phyloP scores from a whole-genome alignment of 139 green algal genomes.

The Dunaliella sp. region DNA sequence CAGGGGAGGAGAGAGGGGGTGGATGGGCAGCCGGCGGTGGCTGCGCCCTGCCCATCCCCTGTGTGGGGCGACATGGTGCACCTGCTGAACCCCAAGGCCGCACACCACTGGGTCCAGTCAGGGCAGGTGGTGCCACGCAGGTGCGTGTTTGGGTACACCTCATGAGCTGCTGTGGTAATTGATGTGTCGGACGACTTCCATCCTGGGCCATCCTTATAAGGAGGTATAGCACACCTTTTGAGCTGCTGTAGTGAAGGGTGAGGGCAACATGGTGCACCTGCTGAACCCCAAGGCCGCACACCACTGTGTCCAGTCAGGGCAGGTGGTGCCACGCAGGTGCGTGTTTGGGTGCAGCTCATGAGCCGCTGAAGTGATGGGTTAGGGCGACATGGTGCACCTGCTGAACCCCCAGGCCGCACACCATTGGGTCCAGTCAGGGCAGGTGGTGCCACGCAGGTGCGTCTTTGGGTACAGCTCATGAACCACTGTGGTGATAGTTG shows the following conservation, averaged over 20 bases:
- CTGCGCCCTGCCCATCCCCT: constrained; percentile 11
- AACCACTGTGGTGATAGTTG: too few species aligned
- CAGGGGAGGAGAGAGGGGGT: constrained; percentile 17
- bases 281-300: constrained; percentile 61
- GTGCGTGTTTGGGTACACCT: too few species aligned
- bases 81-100: constrained; percentile 60
- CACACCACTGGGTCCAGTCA: constrained; percentile 52
- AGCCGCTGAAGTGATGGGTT: too few species aligned
- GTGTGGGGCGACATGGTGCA: constrained; percentile 68
- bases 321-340: too few species aligned
- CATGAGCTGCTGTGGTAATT: too few species aligned
- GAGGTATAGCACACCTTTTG: too few species aligned
- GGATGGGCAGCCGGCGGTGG: constrained; percentile 16
- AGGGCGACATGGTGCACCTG: constrained; percentile 71
- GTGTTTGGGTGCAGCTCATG: too few species aligned
- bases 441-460: too few species aligned
- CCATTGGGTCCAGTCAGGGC: constrained; percentile 38
- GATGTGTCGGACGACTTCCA: too few species aligned
- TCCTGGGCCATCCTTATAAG: too few species aligned
- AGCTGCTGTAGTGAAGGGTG: too few species aligned
- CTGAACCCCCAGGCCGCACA: constrained; percentile 61
- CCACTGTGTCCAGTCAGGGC: constrained; percentile 38
- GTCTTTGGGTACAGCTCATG: too few species aligned
- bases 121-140: background rate
- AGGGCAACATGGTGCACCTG: constrained; percentile 71